These are phyloP conservation scores for Glarea lozoyensis DNA, from an alignment of 495 filamentous ascomycete genomes.

Conservation along the genomic window DNA sequence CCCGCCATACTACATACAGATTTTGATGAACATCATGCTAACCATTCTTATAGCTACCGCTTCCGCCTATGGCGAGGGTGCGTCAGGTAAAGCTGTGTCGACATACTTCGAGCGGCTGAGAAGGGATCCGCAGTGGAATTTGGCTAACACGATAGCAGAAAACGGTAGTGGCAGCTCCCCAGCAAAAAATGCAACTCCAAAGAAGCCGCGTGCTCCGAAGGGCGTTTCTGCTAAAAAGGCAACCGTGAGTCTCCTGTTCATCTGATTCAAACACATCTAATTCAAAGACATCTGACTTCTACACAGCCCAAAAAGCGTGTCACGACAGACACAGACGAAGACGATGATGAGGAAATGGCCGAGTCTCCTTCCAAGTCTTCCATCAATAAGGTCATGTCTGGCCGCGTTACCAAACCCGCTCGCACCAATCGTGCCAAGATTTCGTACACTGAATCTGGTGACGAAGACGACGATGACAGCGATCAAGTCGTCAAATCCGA, in stretches of 20 bases:
- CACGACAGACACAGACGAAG: not conserved
- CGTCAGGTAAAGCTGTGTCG: conserved; percentile 14
- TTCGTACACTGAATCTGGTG: not conserved
- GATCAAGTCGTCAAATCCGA: not conserved
- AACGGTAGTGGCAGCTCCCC: not conserved
- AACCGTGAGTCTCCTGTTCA: no score
- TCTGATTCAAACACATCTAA: no score
- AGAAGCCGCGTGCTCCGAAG: not conserved
- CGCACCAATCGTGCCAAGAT: not conserved
- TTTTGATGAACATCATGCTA: conserved; percentile 12
- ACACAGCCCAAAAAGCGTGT: not conserved
- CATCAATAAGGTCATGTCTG: not conserved
- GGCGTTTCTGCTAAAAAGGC: not conserved
- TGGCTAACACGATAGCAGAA: conserved; percentile 12
- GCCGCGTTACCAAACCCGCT: conserved; percentile 1
- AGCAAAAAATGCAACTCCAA: not conserved
- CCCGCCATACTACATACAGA: conserved; percentile 2
- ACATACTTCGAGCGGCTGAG: conserved; percentile 13
- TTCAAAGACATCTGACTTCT: no score
- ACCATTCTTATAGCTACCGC: conserved; percentile 18
- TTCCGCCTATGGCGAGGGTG: conserved; percentile 11
- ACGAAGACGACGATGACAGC: not conserved
- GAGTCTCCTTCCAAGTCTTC: not conserved
- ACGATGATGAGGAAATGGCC: not conserved
- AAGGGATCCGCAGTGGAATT: conserved; percentile 13